These are phyloP conservation scores for Microcera coccophila DNA, from an alignment of 2,329 filamentous ascomycete species.

Conservation along the genomic window DNA sequence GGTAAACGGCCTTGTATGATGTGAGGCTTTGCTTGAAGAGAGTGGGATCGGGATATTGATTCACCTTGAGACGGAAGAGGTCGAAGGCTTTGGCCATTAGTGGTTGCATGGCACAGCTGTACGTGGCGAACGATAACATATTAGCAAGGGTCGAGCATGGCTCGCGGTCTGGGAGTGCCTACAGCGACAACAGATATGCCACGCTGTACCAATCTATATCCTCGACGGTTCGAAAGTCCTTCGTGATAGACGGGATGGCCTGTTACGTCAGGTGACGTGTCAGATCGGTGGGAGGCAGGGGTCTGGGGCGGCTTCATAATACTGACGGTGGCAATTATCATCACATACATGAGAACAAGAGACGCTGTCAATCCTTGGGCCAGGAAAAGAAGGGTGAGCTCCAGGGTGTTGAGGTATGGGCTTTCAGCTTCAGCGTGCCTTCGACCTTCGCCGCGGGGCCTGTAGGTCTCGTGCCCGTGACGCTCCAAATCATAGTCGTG, in stretches of 20 bases:
- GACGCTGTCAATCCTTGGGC: too few species aligned
- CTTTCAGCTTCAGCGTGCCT: too few species aligned
- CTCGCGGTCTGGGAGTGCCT: not conserved
- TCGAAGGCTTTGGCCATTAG: not conserved
- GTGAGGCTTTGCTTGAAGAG: constrained; percentile 9
- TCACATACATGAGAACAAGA: too few species aligned
- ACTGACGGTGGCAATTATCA: too few species aligned
- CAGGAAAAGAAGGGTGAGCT: not conserved
- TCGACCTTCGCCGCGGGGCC: too few species aligned
- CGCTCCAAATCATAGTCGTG: too few species aligned
- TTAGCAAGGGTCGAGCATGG: not conserved
- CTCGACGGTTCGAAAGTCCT: not conserved
- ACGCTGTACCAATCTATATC: not conserved
- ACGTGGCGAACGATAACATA: not conserved
- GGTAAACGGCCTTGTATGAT: too few species aligned
- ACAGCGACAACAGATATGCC: not conserved
- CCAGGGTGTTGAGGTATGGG: not conserved
- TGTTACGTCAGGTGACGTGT: not conserved
- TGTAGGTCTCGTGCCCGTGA: too few species aligned
- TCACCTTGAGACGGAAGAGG: not conserved
- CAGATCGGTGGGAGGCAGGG: not conserved
- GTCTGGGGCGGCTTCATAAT: too few species aligned
- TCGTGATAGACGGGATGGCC: not conserved
- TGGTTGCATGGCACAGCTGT: not conserved
- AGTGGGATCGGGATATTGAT: not conserved